These are phyloP conservation scores for Leccinum ambiguum DNA, from an alignment of 1,284 basidiomycete species.

Conservation along the genomic window DNA sequence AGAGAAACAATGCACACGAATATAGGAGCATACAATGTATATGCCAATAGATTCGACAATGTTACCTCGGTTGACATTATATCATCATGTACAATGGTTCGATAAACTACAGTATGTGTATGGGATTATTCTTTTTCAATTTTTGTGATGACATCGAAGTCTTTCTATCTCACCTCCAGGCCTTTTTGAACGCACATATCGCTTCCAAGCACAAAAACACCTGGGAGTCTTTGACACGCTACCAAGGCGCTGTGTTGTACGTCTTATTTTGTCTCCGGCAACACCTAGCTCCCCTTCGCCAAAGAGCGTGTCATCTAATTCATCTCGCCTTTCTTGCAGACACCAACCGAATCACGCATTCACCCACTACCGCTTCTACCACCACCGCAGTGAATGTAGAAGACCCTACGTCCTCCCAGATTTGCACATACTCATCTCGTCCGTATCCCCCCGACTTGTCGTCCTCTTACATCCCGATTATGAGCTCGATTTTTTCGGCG, in stretches of 20 bases:
- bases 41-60: too few species aligned
- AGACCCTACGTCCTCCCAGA: constrained; percentile 54
- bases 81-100: too few species aligned
- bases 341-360: constrained; percentile 74
- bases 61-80: too few species aligned
- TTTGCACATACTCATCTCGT: constrained; percentile 87
- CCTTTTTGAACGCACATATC: constrained; percentile 92
- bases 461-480: constrained; percentile 92
- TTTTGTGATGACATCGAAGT: constrained; percentile 39
- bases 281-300: not conserved
- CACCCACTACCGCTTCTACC: constrained; percentile 33
- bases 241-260: constrained; percentile 89
- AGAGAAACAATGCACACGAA: too few species aligned
- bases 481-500: constrained; percentile 99
- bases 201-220: constrained; percentile 91
- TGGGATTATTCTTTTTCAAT: too few species aligned
- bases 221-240: constrained; percentile 86
- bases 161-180: constrained; percentile 81
- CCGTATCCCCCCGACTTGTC: constrained; percentile 87
- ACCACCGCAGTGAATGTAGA: constrained; percentile 27
- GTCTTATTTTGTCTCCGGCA: constrained; percentile 31
- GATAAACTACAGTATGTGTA: too few species aligned
- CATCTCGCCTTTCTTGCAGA: constrained; percentile 47
- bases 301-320: constrained; percentile 1
- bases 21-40: too few species aligned